Percentiles rank a stretch among this genome's conserved stretches.
These are phyloP conservation scores for Paracoccidioides lutzii DNA, from an alignment of 2,329 filamentous ascomycete genomes.

Conservation along the genomic window DNA sequence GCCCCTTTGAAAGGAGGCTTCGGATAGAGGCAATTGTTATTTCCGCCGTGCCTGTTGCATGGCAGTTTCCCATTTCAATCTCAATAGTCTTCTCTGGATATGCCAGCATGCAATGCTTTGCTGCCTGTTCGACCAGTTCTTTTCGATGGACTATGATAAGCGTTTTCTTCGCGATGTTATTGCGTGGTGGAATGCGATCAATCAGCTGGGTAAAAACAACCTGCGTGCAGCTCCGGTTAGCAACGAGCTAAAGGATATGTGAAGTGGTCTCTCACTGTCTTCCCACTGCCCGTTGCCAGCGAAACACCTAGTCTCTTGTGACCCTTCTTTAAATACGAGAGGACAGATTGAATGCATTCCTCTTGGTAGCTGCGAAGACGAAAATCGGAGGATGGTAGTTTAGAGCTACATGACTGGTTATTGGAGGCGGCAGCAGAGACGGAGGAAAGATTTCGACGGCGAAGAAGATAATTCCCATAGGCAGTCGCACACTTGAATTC, in stretches of 20 bases:
- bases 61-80: slow-evolving; percentile 74
- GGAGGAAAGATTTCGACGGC: slow-evolving; percentile 10
- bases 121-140: slow-evolving; percentile 90
- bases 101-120: slow-evolving; percentile 63
- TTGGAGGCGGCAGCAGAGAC: slow-evolving; percentile 12
- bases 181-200: slow-evolving; percentile 51
- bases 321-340: slow-evolving; percentile 54
- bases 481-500: background rate
- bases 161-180: slow-evolving; percentile 54
- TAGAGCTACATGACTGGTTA: slow-evolving; percentile 6
- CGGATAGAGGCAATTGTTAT: slow-evolving; percentile 87
- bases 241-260: background rate
- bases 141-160: slow-evolving; percentile 84
- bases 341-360: slow-evolving; percentile 75
- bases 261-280: slow-evolving; percentile 50
- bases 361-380: slow-evolving; percentile 74
- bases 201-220: slow-evolving; percentile 96
- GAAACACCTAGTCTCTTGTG: slow-evolving; percentile 74
- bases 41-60: slow-evolving; percentile 69
- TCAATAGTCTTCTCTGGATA: slow-evolving; percentile 76
- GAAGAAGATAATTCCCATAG: background rate
- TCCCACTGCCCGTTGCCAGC: slow-evolving; percentile 75
- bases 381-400: slow-evolving; percentile 27
- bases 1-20: slow-evolving; percentile 63
- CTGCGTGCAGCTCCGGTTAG: slow-evolving; percentile 30